phyloP scores from a whole-genome alignment of 176 grass and related monocot species.

The Triticum urartu region DNA sequence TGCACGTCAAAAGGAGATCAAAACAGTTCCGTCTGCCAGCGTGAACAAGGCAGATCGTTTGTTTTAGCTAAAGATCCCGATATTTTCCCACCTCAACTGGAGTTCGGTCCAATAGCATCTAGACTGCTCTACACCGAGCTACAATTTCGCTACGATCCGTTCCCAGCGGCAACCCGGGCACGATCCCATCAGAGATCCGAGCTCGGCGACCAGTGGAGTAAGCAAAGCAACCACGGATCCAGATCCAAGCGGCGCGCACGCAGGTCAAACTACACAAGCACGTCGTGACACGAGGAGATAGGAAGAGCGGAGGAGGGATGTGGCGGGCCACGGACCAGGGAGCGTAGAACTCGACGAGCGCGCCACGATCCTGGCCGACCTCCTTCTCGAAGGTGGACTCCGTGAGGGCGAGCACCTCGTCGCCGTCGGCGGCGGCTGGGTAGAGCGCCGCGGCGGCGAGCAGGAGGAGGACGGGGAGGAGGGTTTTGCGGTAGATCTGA shows the following conservation, averaged over 20 bases:
- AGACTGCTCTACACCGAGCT: neutral
- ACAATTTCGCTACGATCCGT: neutral
- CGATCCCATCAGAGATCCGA: slow-evolving; percentile 8
- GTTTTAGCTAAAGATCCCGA: neutral
- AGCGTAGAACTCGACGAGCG: slow-evolving; percentile 90
- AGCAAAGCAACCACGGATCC: slow-evolving; percentile 24
- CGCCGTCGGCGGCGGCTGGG: slow-evolving; percentile 41
- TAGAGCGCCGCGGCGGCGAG: slow-evolving; percentile 6
- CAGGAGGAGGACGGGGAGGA: slow-evolving; percentile 41
- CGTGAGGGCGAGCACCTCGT: slow-evolving; percentile 70
- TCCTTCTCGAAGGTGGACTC: slow-evolving; percentile 86
- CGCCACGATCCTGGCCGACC: slow-evolving; percentile 88
- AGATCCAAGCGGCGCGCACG: neutral
- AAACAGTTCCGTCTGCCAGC: neutral
- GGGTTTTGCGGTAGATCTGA: slow-evolving; percentile 57
- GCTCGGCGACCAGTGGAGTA: neutral
- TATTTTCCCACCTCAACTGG: neutral
- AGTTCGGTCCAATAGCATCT: neutral
- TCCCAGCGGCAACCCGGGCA: neutral
- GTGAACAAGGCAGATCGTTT: neutral
- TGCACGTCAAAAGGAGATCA: neutral
- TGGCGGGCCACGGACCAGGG: slow-evolving; percentile 46
- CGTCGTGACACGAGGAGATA: neutral
- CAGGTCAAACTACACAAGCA: neutral
- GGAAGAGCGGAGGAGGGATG: neutral